These are phyloP conservation scores for Hemisphaericaspora xylofermentans DNA, from an alignment of 1,139 yeast genomes.

Conservation along the genomic window DNA sequence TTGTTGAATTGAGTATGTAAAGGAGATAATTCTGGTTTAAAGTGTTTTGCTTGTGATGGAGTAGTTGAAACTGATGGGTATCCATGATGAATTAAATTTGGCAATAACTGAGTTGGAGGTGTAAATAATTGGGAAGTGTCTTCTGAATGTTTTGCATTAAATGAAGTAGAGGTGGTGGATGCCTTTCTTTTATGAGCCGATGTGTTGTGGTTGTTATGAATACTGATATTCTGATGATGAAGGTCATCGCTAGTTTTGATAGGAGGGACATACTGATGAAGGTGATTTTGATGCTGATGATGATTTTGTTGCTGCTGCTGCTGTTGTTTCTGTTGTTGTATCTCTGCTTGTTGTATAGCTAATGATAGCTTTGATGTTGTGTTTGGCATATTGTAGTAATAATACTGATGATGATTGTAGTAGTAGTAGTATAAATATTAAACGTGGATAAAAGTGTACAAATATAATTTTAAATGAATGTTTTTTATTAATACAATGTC, in stretches of 20 bases:
- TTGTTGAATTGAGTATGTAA: conserved; percentile 33
- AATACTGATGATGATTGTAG: not conserved
- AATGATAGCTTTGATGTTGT: conserved; percentile 44
- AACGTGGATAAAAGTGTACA: no score
- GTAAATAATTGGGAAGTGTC: conserved; percentile 2
- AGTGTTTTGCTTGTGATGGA: conserved; percentile 25
- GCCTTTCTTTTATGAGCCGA: not conserved
- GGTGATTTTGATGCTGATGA: not conserved
- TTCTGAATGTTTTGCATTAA: not conserved
- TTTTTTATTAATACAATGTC: no score
- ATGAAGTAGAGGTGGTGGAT: not conserved
- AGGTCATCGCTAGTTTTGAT: conserved; percentile 12
- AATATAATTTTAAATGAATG: no score
- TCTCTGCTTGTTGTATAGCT: conserved; percentile 47
- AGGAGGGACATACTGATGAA: not conserved
- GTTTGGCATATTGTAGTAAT: conserved; percentile 28
- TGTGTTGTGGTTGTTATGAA: conserved; percentile 5
- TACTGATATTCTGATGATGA: conserved; percentile 10
- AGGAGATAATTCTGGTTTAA: conserved; percentile 40
- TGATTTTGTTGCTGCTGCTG: conserved; percentile 3
- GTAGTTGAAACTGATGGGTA: conserved; percentile 29
- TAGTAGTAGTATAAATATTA: no score
- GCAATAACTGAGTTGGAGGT: conserved; percentile 21
- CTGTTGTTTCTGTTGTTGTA: conserved; percentile 3
- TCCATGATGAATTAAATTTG: conserved; percentile 25